Conservation (phyloP, 2,329 filamentous ascomycete species). For the Botryotinia convoluta region DNA sequence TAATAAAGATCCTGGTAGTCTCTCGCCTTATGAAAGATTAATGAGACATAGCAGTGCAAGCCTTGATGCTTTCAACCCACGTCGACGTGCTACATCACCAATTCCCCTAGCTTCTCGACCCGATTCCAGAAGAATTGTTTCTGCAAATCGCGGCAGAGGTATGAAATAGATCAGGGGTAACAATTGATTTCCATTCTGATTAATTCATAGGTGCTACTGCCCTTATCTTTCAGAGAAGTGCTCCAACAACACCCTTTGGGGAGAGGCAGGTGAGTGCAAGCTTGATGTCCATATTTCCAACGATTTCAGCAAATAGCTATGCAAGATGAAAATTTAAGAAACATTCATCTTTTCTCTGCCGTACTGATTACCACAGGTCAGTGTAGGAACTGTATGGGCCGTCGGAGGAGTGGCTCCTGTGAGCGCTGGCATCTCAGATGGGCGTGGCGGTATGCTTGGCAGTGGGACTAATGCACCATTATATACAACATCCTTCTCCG, state of each 20-base stretch:
- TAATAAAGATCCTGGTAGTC: conserved; percentile 46
- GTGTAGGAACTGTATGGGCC: conserved; percentile 70
- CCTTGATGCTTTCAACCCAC: conserved; percentile 53
- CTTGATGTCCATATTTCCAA: not conserved
- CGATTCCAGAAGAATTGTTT: conserved; percentile 26
- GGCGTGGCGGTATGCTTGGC: conserved; percentile 61
- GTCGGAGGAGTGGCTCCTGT: conserved; percentile 68
- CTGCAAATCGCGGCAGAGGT: conserved; percentile 32
- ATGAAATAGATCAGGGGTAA: conserved; percentile 22
- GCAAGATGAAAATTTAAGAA: not conserved
- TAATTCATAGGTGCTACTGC: conserved; percentile 32
- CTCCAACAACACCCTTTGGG: conserved; percentile 27
- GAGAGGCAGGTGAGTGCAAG: conserved; percentile 35
- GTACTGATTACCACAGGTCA: conserved; percentile 47
- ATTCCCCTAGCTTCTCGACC: conserved; percentile 25
- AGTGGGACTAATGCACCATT: conserved; percentile 71
- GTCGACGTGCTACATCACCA: conserved; percentile 33
- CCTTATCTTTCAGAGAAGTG: conserved; percentile 35
- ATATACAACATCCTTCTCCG: conserved; percentile 52
- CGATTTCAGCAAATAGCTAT: not conserved
- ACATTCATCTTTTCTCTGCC: not conserved
- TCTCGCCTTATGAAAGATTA: conserved; percentile 48
- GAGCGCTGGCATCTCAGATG: conserved; percentile 56
- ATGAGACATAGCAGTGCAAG: conserved; percentile 44
- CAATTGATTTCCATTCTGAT: conserved; percentile 16